Conservation (phyloP, 2,329 filamentous ascomycete genomes). For the Septoria linicola region DNA sequence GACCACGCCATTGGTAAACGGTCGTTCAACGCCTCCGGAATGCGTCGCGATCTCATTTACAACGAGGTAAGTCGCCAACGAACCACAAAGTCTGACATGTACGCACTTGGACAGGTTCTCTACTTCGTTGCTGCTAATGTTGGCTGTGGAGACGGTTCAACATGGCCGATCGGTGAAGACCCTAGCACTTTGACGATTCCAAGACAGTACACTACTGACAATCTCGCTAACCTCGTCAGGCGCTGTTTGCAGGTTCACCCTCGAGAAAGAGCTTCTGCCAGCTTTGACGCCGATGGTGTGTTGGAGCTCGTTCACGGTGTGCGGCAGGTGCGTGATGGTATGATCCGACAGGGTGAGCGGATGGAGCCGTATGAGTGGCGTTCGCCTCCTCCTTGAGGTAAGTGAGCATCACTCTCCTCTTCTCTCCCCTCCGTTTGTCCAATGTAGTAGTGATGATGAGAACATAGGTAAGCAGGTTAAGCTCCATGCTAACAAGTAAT, state of each 20-base stretch:
- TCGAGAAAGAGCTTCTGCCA: background rate
- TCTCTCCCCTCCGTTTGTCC: no score
- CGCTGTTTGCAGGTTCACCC: conserved; percentile 1
- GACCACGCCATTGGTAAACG: conserved; percentile 5
- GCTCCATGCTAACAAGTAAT: no score
- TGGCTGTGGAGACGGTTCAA: background rate
- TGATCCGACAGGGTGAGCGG: no score
- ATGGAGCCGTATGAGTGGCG: no score
- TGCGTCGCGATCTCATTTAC: background rate
- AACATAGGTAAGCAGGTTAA: no score
- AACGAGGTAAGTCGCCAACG: no score
- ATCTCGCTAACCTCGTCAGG: background rate
- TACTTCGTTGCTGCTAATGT: conserved; percentile 1
- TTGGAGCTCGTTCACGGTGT: no score
- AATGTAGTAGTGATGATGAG: no score
- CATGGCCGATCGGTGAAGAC: conserved; percentile 3
- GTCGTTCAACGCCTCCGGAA: background rate
- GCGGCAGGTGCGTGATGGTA: no score
- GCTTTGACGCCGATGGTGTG: no score
- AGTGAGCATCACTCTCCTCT: no score
- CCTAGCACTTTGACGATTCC: background rate
- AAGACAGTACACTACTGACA: background rate
- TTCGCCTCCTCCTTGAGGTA: no score
- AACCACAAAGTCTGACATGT: conserved; percentile 14
- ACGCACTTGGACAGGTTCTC: conserved; percentile 18